Conservation (phyloP, 2,329 filamentous ascomycete genomes). For the Epichloe amarillans region DNA sequence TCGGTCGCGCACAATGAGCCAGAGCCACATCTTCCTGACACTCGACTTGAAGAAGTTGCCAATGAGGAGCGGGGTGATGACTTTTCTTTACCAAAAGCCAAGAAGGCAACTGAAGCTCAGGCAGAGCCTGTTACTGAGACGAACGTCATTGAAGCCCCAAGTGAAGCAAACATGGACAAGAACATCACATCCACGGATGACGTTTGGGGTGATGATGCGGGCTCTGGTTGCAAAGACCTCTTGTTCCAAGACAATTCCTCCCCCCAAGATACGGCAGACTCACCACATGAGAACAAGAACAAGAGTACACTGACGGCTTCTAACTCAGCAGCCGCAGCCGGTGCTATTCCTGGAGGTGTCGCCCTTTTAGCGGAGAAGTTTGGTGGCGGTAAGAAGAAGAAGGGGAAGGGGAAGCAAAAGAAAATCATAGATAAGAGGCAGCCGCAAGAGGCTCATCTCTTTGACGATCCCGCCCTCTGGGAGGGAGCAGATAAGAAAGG, state of each 20-base stretch:
- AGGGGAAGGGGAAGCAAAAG: slow-evolving; percentile 15
- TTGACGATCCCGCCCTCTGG: slow-evolving; percentile 31
- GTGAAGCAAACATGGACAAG: background rate
- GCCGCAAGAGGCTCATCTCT: slow-evolving; percentile 27
- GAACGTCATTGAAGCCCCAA: background rate
- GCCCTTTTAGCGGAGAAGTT: slow-evolving; percentile 23
- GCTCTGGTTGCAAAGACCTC: background rate
- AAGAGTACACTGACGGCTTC: slow-evolving; percentile 8
- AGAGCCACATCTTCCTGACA: background rate
- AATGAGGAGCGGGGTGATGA: slow-evolving; percentile 5
- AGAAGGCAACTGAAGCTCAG: slow-evolving; percentile 6
- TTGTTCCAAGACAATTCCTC: background rate
- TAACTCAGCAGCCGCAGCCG: slow-evolving; percentile 13
- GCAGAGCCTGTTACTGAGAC: slow-evolving; percentile 1
- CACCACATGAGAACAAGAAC: background rate
- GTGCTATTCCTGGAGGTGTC: slow-evolving; percentile 15
- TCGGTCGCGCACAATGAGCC: background rate
- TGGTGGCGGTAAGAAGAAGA: slow-evolving; percentile 15
- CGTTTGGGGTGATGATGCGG: background rate
- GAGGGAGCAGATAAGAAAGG: slow-evolving; percentile 28
- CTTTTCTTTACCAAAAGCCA: slow-evolving; percentile 9
- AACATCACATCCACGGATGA: background rate
- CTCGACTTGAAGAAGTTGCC: background rate
- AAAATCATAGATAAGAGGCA: slow-evolving; percentile 27
- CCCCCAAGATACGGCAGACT: background rate